These are phyloP conservation scores for Cystofilobasidium macerans DNA, from an alignment of 768 basidiomycete species.

Conservation along the genomic window DNA sequence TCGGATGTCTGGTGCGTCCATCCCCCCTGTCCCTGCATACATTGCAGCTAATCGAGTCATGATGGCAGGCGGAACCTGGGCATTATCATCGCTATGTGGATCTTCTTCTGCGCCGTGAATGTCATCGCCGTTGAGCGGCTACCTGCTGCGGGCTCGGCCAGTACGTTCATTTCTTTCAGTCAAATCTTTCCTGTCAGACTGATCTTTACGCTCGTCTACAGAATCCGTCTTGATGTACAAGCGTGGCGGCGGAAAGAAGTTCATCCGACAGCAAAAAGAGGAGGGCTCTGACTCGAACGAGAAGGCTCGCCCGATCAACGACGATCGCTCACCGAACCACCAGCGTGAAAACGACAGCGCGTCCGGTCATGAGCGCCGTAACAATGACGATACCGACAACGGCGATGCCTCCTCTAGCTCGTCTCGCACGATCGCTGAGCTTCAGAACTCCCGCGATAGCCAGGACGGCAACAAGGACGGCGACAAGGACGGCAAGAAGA, in stretches of 20 bases:
- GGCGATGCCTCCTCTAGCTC: neutral
- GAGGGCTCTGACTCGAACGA: too few species aligned
- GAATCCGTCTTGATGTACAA: conserved; percentile 39
- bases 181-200: conserved; percentile 4
- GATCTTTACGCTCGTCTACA: too few species aligned
- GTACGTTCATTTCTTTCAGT: too few species aligned
- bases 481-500: too few species aligned
- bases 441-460: neutral
- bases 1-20: conserved; percentile 28
- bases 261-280: conserved; percentile 23
- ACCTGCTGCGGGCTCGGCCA: conserved; percentile 15
- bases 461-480: too few species aligned
- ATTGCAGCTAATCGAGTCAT: too few species aligned
- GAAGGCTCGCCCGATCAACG: too few species aligned
- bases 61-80: too few species aligned
- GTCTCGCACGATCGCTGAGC: neutral
- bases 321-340: too few species aligned
- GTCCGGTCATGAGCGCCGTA: too few species aligned
- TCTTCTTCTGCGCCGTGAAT: conserved; percentile 34
- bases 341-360: too few species aligned
- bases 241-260: conserved; percentile 30
- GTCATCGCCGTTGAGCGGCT: conserved; percentile 32
- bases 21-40: neutral
- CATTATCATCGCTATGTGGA: conserved; percentile 29
- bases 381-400: too few species aligned